Evolutionary conservation across 176 grass and related monocot species (phyloP).

Genomic region (Cenchrus americanus): DNA sequence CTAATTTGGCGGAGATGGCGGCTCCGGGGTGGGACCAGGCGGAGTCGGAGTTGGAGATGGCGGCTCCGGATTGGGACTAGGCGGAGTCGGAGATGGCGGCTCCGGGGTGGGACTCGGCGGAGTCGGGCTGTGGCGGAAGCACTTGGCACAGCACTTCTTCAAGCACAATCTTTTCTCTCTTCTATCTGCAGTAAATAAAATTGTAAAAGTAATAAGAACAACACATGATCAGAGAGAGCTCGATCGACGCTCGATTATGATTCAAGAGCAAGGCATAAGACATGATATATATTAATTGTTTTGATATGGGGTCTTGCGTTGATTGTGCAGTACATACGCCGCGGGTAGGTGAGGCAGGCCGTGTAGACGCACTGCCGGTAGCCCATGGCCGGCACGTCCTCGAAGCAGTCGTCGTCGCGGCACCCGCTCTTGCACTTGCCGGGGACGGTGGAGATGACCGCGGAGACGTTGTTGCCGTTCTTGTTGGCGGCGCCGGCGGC

Average conservation of each 20-base stretch:
- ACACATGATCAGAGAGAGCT: background rate
- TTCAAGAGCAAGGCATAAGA: too few species aligned
- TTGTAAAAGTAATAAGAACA: background rate
- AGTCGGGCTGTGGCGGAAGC: conserved; percentile 30
- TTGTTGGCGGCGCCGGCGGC: background rate
- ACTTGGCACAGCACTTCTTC: conserved; percentile 32
- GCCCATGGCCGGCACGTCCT: conserved; percentile 31
- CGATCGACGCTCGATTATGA: too few species aligned
- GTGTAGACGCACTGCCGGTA: conserved; percentile 44
- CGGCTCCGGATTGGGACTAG: background rate
- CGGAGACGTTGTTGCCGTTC: background rate
- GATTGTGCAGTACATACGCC: conserved; percentile 6
- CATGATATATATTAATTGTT: too few species aligned
- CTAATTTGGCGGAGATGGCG: background rate
- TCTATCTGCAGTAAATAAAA: background rate
- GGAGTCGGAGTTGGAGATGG: background rate
- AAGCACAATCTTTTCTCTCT: background rate
- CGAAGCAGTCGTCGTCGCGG: conserved; percentile 42
- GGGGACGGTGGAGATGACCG: background rate
- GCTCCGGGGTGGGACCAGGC: background rate
- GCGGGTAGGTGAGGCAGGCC: conserved; percentile 30
- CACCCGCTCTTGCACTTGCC: conserved; percentile 43
- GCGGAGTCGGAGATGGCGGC: background rate
- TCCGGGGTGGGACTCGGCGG: background rate
- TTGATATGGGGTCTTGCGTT: too few species aligned